Percentiles rank a stretch among this genome's conserved stretches.
Conservation (phyloP, 495 filamentous ascomycete genomes). For the Neurospora sp. region DNA sequence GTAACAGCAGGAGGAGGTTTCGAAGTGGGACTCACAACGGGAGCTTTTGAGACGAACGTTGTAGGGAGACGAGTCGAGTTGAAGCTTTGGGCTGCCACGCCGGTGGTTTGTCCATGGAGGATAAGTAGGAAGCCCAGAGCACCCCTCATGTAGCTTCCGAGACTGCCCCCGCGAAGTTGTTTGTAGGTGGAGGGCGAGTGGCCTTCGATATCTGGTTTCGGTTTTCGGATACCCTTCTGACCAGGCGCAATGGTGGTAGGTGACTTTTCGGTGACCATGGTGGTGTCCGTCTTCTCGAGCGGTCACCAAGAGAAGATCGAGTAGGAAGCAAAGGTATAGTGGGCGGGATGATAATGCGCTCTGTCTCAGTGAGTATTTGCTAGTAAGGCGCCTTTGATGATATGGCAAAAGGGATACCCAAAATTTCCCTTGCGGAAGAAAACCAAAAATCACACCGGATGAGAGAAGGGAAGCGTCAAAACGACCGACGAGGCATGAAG, state of each 20-base stretch:
- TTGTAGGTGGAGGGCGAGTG: background rate
- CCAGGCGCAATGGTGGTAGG: background rate
- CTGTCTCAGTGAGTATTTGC: background rate
- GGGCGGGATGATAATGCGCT: background rate
- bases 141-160: background rate
- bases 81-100: background rate
- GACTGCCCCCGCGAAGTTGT: background rate
- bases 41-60: background rate
- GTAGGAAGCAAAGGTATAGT: background rate
- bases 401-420: background rate
- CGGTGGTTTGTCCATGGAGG: background rate
- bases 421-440: background rate
- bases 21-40: background rate
- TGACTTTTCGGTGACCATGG: background rate
- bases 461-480: background rate
- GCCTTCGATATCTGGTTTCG: background rate
- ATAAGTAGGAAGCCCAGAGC: background rate
- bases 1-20: background rate
- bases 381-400: background rate
- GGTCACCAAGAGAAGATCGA: background rate
- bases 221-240: background rate
- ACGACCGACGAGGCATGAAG: background rate
- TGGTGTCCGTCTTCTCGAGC: background rate
- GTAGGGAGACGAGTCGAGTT: background rate
- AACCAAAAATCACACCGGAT: background rate